Base-by-base conservation (phyloP, 768 basidiomycete genomes). In the Daedaleopsis nitida region DNA sequence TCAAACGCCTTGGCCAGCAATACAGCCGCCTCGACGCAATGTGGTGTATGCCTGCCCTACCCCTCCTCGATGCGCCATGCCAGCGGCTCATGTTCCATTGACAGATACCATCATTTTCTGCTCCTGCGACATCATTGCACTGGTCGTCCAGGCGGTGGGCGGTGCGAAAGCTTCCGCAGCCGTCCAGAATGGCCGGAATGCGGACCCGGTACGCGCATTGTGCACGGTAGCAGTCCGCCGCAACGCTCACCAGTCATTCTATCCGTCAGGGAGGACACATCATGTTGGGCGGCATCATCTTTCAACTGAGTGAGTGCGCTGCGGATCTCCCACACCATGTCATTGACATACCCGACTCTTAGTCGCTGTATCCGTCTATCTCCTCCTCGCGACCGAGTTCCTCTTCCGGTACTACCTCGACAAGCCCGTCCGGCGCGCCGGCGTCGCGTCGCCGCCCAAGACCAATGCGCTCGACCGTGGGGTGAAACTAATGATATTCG, bases 71-170 rank as follows among this genome's bases (percentile, higher is more conserved):
- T 35, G 37, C 24, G 14, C 14, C 34, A 11, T n/a, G 34, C n/a
- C 12, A 56, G 16, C 37, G 24, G n/a, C 27, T 52, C 2, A 52
- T 12, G 38, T 37, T 8, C 21, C 0, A 57, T 19, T 24, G 9
- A 13, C 10, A 83, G 81, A 82, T 64, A 76, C 77, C 4, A 75
- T 75, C 38, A 68, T 82, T 17, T 82, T 83, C 65, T 68, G 72
- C 44, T 72, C 73, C 17, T 79, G 76, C 58, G 89, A 90, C 63
- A 67, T 87, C 19, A 69, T 86, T 37, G 81, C 87, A 11, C 77
- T 91, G 27, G 72, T 84, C n/a, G 71, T 88, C 2, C 88, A 91
- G 73, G 87, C 82, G 32, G 72, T 80, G 17, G 88, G 88, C 42
- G 88, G 88, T 24, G 87, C 81, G 0, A 66, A 78, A 21, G 86